These are phyloP conservation scores for Euclidium syriacum DNA, from an alignment of 345 rosid species.

Conservation along the genomic window DNA sequence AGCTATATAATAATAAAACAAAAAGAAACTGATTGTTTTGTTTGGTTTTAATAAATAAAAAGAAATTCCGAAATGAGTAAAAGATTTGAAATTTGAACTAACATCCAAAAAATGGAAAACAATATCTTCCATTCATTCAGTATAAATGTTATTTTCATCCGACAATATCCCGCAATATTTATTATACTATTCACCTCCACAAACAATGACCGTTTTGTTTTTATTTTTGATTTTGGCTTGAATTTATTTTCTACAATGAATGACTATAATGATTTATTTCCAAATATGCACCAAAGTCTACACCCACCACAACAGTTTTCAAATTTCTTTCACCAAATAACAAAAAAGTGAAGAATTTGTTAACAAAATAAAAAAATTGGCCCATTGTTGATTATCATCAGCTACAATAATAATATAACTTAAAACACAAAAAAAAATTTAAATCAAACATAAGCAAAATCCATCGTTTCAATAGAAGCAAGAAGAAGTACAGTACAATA, in stretches of 20 bases:
- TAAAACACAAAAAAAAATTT: background rate
- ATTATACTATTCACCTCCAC: background rate
- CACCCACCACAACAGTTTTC: no score
- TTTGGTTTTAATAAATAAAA: background rate
- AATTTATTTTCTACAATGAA: background rate
- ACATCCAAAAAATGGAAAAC: conserved; percentile 17
- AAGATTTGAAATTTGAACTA: conserved; percentile 27
- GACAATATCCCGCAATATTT: conserved; percentile 21
- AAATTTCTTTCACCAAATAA: background rate
- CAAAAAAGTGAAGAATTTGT: no score
- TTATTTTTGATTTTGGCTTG: background rate
- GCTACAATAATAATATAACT: background rate
- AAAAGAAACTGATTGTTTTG: background rate
- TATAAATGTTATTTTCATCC: conserved; percentile 25
- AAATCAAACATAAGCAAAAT: background rate
- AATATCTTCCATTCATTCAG: conserved; percentile 11
- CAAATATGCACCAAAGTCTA: background rate
- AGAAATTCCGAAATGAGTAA: background rate
- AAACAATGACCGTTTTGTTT: conserved; percentile 21
- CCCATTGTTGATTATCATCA: background rate
- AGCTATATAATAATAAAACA: background rate
- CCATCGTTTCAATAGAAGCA: background rate
- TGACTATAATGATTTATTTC: conserved; percentile 11
- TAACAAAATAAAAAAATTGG: no score
- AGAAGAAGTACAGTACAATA: background rate